A percentile compares a stretch with the other conserved stretches of the same genome.
phyloP scores from a whole-genome alignment of 225 moss, liverwort and hornwort species.

The Pseudoscleropodium purum region DNA sequence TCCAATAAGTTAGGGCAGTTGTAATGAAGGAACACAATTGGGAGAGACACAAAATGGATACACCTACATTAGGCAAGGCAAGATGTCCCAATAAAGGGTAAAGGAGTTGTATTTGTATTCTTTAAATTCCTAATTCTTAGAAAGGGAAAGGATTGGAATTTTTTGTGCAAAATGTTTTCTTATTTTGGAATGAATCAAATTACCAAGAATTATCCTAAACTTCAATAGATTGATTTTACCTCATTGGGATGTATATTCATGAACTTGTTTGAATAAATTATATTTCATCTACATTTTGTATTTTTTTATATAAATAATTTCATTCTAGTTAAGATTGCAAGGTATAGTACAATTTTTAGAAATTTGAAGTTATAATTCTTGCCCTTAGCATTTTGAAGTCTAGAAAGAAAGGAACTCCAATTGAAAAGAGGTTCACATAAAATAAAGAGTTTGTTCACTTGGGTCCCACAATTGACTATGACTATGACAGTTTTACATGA shows the following conservation, averaged over 20 bases:
- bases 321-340: neutral
- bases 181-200: neutral
- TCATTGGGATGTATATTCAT: neutral
- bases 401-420: rapidly evolving
- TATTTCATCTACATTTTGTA: neutral
- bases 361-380: too few species aligned
- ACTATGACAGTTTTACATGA: rapidly evolving
- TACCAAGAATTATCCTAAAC: neutral
- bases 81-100: neutral
- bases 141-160: rapidly evolving
- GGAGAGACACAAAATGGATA: neutral
- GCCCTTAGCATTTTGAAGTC: neutral
- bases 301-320: too few species aligned
- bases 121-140: too few species aligned
- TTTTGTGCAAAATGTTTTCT: too few species aligned
- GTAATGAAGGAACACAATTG: neutral
- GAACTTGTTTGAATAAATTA: neutral
- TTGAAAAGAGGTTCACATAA: rapidly evolving
- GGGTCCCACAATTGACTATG: neutral
- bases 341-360: rapidly evolving
- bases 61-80: neutral
- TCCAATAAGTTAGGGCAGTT: rapidly evolving
- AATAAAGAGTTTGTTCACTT: neutral
- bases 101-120: neutral
- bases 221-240: neutral